A percentile compares a stretch with the other conserved stretches of the same genome.
phyloP scores from a whole-genome alignment of 768 basidiomycete genomes.

The Tylopilus felleus region DNA sequence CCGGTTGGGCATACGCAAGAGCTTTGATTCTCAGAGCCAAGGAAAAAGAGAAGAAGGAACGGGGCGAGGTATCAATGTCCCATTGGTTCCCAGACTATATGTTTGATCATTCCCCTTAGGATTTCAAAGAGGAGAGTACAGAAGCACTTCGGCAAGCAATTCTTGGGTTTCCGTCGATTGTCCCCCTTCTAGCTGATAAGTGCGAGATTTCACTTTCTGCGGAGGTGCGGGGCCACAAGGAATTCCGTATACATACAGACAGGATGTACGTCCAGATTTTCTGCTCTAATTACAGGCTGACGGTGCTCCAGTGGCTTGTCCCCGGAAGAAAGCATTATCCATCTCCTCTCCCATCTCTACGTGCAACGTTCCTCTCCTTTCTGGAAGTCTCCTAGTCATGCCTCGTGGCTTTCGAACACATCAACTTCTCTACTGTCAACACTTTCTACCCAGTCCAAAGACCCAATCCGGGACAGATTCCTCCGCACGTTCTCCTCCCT shows the following conservation, averaged over 20 bases:
- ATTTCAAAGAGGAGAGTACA: conserved; percentile 52
- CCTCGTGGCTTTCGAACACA: conserved; percentile 69
- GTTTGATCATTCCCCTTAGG: conserved; percentile 33
- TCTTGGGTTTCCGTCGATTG: conserved; percentile 71
- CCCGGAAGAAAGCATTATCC: conserved; percentile 47
- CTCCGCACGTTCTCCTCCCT: conserved; percentile 39
- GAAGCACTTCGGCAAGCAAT: conserved; percentile 72
- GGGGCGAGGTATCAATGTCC: conserved; percentile 33
- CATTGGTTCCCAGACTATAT: not conserved
- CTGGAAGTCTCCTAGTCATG: conserved; percentile 72
- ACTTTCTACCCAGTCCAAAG: conserved; percentile 31
- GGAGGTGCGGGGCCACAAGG: conserved; percentile 53
- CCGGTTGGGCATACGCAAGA: conserved; percentile 73
- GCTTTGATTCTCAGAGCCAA: conserved; percentile 62
- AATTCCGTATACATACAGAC: conserved; percentile 70
- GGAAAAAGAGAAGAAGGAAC: conserved; percentile 44
- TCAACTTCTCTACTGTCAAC: conserved; percentile 38
- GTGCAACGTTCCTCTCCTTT: conserved; percentile 68
- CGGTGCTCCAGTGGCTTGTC: conserved; percentile 33
- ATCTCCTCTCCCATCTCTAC: conserved; percentile 88
- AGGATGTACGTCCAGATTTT: conserved; percentile 44
- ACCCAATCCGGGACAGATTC: conserved; percentile 28
- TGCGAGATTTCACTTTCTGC: conserved; percentile 64
- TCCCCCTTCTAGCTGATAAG: conserved; percentile 83
- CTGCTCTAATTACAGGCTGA: conserved; percentile 5